These are phyloP conservation scores for Yamadazyma triangularis DNA, from an alignment of 1,139 yeast species.

Conservation along the genomic window DNA sequence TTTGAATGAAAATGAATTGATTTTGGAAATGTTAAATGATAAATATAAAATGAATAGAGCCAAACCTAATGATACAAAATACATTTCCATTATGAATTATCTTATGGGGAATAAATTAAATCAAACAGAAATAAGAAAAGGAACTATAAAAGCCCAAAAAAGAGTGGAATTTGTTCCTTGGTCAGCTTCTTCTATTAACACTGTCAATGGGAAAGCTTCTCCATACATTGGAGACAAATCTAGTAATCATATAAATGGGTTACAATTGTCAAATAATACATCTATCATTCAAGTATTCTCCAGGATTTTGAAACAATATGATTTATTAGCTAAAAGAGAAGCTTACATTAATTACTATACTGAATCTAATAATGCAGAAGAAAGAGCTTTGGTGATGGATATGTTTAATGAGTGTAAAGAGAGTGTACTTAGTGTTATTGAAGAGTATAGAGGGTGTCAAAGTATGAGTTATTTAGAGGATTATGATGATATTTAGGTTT, in stretches of 20 bases:
- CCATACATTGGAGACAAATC: conserved; percentile 42
- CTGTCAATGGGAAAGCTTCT: conserved; percentile 73
- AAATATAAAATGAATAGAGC: conserved; percentile 68
- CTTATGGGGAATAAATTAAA: conserved; percentile 65
- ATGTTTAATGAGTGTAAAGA: conserved; percentile 82
- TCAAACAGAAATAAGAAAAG: conserved; percentile 75
- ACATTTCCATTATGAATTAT: conserved; percentile 70
- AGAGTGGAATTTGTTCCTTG: conserved; percentile 82
- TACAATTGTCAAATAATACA: conserved; percentile 76
- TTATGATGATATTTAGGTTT: no score
- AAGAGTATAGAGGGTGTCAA: conserved; percentile 67
- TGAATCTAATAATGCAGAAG: conserved; percentile 44
- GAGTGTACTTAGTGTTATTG: conserved; percentile 60
- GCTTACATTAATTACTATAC: conserved; percentile 84
- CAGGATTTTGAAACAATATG: conserved; percentile 72
- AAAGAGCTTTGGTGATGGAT: conserved; percentile 48
- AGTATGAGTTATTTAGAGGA: conserved; percentile 51
- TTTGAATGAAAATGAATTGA: conserved; percentile 78
- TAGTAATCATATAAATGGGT: conserved; percentile 51
- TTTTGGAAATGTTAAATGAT: conserved; percentile 77
- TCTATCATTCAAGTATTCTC: conserved; percentile 63
- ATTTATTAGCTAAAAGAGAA: conserved; percentile 68
- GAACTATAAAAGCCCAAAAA: conserved; percentile 71
- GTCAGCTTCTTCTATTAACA: conserved; percentile 76
- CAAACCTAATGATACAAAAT: conserved; percentile 23